These are phyloP conservation scores for Podila epigama DNA, from an alignment of 192 early-diverging fungal species.

Conservation along the genomic window DNA sequence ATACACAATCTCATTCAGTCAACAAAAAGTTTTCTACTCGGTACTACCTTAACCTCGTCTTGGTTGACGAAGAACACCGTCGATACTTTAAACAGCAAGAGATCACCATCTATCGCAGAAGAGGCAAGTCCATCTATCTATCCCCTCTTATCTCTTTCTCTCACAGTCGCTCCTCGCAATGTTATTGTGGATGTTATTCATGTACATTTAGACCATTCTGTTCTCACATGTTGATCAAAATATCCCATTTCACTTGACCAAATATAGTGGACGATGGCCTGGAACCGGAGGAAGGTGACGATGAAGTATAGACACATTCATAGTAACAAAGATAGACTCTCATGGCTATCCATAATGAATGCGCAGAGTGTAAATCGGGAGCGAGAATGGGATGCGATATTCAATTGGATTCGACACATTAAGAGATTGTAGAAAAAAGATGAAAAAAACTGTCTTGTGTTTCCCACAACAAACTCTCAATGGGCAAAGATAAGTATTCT, in stretches of 20 bases:
- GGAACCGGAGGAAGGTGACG: constrained; percentile 26
- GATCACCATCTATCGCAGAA: constrained; percentile 81
- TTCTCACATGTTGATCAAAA: background rate
- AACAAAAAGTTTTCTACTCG: constrained; percentile 99
- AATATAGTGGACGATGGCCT: constrained; percentile 31
- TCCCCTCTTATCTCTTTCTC: too few species aligned
- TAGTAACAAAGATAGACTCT: background rate
- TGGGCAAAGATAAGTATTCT: constrained; percentile 40
- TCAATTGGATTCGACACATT: too few species aligned
- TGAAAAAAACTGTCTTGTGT: background rate
- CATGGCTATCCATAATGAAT: too few species aligned
- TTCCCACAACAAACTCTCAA: background rate
- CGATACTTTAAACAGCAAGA: constrained; percentile 99
- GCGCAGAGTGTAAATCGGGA: too few species aligned
- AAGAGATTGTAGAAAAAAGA: constrained; percentile 2
- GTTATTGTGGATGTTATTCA: background rate
- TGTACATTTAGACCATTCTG: background rate
- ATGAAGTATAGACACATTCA: background rate
- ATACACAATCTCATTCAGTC: constrained; percentile 56
- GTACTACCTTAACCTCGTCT: constrained; percentile 96
- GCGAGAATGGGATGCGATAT: too few species aligned
- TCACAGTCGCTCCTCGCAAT: background rate
- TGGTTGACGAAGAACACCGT: constrained; percentile 98
- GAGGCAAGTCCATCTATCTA: constrained; percentile 30
- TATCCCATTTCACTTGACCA: too few species aligned